Evolutionary conservation across 2,329 filamentous ascomycete species (phyloP), one percentile per base, ranked within the genome.

Genomic region (Hypocreales sp.): DNA sequence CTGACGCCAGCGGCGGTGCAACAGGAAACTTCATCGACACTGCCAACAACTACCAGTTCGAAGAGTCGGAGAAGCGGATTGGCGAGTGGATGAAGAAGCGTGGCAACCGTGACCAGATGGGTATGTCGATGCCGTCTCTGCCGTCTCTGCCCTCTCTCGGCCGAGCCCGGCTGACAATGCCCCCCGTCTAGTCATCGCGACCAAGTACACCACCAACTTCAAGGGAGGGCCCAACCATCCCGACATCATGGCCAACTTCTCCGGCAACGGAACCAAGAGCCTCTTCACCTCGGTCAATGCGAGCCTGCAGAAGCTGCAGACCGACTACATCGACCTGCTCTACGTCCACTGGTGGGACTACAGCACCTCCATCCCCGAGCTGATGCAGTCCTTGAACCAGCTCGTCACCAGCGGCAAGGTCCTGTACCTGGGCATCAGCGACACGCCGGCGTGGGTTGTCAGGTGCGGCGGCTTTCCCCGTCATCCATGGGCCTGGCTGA

Each of bases 21-120:
- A n/a, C 20, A 31, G 77, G 78, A 15, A 82, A 82, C 51, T 81
- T 82, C 47, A 73, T 82, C 41, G 78, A 82, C 45, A 79, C 73
- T 0, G 42, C 73, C 32, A 77, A 72, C 52, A 74, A 73, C 46
- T 81, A 81, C 50, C 74, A 78, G 38, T 52, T 58, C 29, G 59
- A 57, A 33, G 61, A 79, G 45, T 68, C 67, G 1, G 76, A 81
- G 48, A 48, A 41, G 28, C 76, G 74, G 67, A 55, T 82, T 31
- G 77, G 77, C 20, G 72, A 77, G 38, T 82, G 76, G 74, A 75
- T 79, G 69, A 58, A 61, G 39, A 61, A 62, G 34, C 64, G 71
- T 8, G 58, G 62, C n/a, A 67, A 67, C 32, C 64, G 78, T 15
- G 74, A 79, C 37, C 58, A 78, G 43, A 67, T 82, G 48, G 58